phyloP scores from a whole-genome alignment of 2,329 filamentous ascomycete genomes.

The Raffaelea deltoideospora region DNA sequence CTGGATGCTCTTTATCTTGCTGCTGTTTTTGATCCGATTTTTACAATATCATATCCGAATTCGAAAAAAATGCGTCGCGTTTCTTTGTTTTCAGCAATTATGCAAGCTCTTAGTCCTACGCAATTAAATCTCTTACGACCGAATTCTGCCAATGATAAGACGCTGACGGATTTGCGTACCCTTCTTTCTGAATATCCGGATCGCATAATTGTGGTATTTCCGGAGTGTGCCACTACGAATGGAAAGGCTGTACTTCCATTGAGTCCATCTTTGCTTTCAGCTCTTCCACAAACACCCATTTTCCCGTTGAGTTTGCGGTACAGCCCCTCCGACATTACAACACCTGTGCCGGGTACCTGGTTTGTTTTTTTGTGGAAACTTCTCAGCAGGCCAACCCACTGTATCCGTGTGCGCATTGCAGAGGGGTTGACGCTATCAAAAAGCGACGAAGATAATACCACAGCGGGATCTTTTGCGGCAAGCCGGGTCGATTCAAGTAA shows the following conservation, averaged over 20 bases:
- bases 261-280: slow-evolving; percentile 58
- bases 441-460: too few species aligned
- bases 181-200: slow-evolving; percentile 55
- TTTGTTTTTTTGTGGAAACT: slow-evolving; percentile 70
- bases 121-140: slow-evolving; percentile 22
- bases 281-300: slow-evolving; percentile 54
- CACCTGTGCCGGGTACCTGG: slow-evolving; percentile 66
- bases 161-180: slow-evolving; percentile 43
- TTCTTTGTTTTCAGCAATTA: slow-evolving; percentile 59
- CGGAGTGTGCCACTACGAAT: slow-evolving; percentile 89
- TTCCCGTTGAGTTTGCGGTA: slow-evolving; percentile 88
- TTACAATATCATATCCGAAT: slow-evolving; percentile 69
- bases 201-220: slow-evolving; percentile 73
- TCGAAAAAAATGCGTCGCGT: slow-evolving; percentile 61
- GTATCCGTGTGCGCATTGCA: slow-evolving; percentile 80
- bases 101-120: slow-evolving; percentile 53
- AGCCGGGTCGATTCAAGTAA: too few species aligned
- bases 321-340: slow-evolving; percentile 77
- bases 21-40: slow-evolving; percentile 90
- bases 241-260: slow-evolving; percentile 78
- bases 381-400: slow-evolving; percentile 71
- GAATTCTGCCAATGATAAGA: slow-evolving; percentile 13
- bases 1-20: slow-evolving; percentile 89
- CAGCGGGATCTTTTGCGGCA: too few species aligned
- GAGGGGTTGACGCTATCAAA: slow-evolving; percentile 52